Evolutionary conservation across 2,329 filamentous ascomycete genomes (phyloP).

Genomic region (Xylariomycetidae sp.): DNA sequence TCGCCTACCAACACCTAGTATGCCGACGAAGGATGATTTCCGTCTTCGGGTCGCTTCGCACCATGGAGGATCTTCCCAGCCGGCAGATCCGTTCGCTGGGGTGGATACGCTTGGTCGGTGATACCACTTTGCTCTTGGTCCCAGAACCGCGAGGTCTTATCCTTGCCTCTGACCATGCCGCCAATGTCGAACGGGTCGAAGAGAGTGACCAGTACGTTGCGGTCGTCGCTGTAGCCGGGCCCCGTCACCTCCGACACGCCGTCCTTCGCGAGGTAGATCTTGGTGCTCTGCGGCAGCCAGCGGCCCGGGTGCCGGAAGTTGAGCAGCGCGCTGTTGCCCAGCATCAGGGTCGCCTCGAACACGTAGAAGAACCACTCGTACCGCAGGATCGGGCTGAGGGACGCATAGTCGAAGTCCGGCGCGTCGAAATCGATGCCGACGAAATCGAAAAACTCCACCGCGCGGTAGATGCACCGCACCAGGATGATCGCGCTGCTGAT

Average conservation of each 20-base stretch:
- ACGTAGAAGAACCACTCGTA: conserved; percentile 56
- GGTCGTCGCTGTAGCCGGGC: conserved; percentile 42
- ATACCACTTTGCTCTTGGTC: conserved; percentile 14
- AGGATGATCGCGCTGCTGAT: conserved; percentile 42
- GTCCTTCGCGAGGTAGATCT: conserved; percentile 44
- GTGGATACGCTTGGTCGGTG: not conserved
- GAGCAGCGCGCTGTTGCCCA: conserved; percentile 42
- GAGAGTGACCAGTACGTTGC: conserved; percentile 36
- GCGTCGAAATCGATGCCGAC: conserved; percentile 33
- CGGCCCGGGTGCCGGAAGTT: conserved; percentile 45
- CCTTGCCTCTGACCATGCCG: conserved; percentile 27
- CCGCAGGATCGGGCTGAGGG: conserved; percentile 40
- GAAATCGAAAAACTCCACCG: conserved; percentile 53
- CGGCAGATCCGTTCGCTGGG: not conserved
- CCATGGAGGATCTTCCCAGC: not conserved
- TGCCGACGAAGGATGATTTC: no score
- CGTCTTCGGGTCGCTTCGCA: not conserved
- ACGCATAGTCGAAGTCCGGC: conserved; percentile 29
- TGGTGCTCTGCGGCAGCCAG: conserved; percentile 42
- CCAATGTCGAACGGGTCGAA: conserved; percentile 35
- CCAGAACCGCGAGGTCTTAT: conserved; percentile 31
- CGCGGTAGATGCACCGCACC: conserved; percentile 49
- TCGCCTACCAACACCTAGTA: no score
- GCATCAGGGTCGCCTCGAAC: conserved; percentile 50
- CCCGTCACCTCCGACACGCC: conserved; percentile 43